These are phyloP conservation scores for Trypanosoma mega DNA, from an alignment of 208 protist genomes.

Conservation along the genomic window DNA sequence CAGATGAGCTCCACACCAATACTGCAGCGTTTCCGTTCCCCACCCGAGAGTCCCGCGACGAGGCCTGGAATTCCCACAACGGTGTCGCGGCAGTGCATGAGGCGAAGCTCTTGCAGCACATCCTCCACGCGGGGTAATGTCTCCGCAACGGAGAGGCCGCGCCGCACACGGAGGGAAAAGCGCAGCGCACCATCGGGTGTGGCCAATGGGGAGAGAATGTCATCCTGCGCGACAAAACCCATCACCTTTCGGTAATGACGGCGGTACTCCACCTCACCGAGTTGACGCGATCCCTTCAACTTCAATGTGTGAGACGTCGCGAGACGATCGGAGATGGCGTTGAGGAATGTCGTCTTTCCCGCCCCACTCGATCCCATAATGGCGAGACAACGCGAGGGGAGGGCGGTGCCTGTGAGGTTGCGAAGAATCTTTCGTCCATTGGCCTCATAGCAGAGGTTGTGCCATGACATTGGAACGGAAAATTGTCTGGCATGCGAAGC, in stretches of 20 bases:
- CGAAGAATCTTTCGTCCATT: slow-evolving; percentile 51
- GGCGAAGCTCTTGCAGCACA: slow-evolving; percentile 59
- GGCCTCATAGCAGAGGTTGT: slow-evolving; percentile 63
- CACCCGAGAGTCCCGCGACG: slow-evolving; percentile 77
- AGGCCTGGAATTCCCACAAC: slow-evolving; percentile 74
- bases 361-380: slow-evolving; percentile 83
- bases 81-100: slow-evolving; percentile 64
- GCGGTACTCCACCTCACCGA: slow-evolving; percentile 62
- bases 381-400: slow-evolving; percentile 71
- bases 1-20: slow-evolving; percentile 89
- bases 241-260: slow-evolving; percentile 59
- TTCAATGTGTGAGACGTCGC: slow-evolving; percentile 31
- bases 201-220: slow-evolving; percentile 64
- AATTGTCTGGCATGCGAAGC: slow-evolving; percentile 31
- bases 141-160: slow-evolving; percentile 37
- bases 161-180: slow-evolving; percentile 79
- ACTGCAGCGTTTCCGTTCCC: slow-evolving; percentile 87
- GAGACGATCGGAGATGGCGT: slow-evolving; percentile 74
- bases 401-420: slow-evolving; percentile 67
- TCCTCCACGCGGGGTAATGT: slow-evolving; percentile 59
- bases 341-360: slow-evolving; percentile 89
- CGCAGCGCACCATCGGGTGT: slow-evolving; percentile 69
- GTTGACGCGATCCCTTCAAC: slow-evolving; percentile 52
- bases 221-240: slow-evolving; percentile 83
- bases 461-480: slow-evolving; percentile 70